These are phyloP conservation scores for Hymenochaete sp. DNA, from an alignment of 1,284 basidiomycete species.

Conservation along the genomic window DNA sequence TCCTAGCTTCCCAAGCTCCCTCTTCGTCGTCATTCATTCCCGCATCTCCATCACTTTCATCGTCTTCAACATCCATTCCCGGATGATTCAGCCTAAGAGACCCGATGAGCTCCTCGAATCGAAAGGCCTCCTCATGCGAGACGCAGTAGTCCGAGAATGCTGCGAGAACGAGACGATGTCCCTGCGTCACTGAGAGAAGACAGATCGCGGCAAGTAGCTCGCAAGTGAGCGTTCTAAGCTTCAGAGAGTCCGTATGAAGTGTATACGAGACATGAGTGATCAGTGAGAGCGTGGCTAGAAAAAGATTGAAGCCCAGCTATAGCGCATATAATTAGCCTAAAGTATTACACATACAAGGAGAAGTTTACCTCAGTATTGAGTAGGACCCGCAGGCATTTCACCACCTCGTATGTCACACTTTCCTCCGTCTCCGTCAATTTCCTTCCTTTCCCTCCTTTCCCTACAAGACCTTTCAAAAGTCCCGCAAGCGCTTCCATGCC, in stretches of 20 bases:
- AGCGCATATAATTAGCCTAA: constrained; percentile 12
- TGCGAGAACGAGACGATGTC: constrained; percentile 65
- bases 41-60: constrained; percentile 32
- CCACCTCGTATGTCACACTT: constrained; percentile 60
- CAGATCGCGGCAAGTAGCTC: constrained; percentile 82
- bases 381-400: constrained; percentile 76
- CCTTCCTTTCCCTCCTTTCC: constrained; percentile 51
- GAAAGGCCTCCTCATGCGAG: constrained; percentile 64
- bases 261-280: constrained; percentile 71
- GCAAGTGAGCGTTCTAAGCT: constrained; percentile 62
- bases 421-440: constrained; percentile 55
- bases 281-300: constrained; percentile 56
- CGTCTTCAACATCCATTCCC: constrained; percentile 28
- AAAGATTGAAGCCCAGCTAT: constrained; percentile 66
- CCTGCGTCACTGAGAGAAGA: constrained; percentile 62
- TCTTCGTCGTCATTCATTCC: constrained; percentile 40
- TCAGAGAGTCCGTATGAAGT: constrained; percentile 58
- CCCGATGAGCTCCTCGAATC: constrained; percentile 71
- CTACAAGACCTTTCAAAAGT: constrained; percentile 52
- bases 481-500: constrained; percentile 60
- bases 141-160: constrained; percentile 75
- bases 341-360: not conserved
- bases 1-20: constrained; percentile 75
- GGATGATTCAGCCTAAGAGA: constrained; percentile 51
- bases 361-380: constrained; percentile 74